Percentiles rank a stretch among this genome's conserved stretches.
These are phyloP conservation scores for Aspergillus luchuensis DNA, from an alignment of 2,329 filamentous ascomycete genomes.

Conservation along the genomic window DNA sequence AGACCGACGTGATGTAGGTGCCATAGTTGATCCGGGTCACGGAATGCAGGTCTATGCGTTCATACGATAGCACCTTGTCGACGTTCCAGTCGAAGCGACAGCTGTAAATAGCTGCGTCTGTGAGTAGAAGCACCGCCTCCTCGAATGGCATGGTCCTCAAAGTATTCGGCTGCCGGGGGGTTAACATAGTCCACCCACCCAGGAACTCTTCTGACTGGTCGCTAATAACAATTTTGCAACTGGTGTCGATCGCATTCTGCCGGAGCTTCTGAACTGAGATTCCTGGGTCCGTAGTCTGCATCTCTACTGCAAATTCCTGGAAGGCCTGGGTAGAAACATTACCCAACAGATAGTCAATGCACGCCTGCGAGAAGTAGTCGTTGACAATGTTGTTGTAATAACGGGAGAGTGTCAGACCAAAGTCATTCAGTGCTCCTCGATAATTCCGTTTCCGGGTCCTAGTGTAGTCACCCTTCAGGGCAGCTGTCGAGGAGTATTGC, in stretches of 20 bases:
- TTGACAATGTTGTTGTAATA: slow-evolving; percentile 89
- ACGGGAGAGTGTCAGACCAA: slow-evolving; percentile 78
- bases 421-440: slow-evolving; percentile 85
- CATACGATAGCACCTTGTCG: slow-evolving; percentile 91
- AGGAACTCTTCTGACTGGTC: slow-evolving; percentile 83
- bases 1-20: slow-evolving; percentile 85
- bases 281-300: slow-evolving; percentile 90
- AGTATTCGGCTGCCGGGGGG: slow-evolving; percentile 70
- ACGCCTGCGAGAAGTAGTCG: slow-evolving; percentile 93
- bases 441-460: slow-evolving; percentile 88
- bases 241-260: slow-evolving; percentile 86
- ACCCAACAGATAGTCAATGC: slow-evolving; percentile 90
- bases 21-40: slow-evolving; percentile 74
- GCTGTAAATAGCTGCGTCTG: slow-evolving; percentile 80
- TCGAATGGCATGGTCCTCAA: slow-evolving; percentile 74
- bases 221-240: slow-evolving; percentile 80
- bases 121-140: slow-evolving; percentile 84
- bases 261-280: slow-evolving; percentile 82
- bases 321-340: slow-evolving; percentile 84
- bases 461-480: slow-evolving; percentile 95
- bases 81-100: slow-evolving; percentile 93
- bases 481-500: slow-evolving; percentile 93
- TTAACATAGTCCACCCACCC: slow-evolving; percentile 85
- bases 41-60: slow-evolving; percentile 76
- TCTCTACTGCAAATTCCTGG: slow-evolving; percentile 88